phyloP scores from a whole-genome alignment of 2,329 filamentous ascomycete species.

The Boeremia lycopersici region DNA sequence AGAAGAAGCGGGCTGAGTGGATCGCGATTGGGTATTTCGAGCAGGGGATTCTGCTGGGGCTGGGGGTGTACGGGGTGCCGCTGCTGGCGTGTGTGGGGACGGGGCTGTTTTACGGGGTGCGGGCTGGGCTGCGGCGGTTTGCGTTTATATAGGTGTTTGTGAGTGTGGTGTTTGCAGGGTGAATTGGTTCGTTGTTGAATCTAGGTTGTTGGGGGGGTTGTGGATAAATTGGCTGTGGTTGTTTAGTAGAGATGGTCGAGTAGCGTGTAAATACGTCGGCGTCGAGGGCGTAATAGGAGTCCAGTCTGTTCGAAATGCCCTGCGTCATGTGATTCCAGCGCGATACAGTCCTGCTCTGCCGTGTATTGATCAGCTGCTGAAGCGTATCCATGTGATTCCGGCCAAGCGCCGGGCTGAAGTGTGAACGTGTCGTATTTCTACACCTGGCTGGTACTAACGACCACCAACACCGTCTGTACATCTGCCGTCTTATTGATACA shows the following conservation, averaged over 20 bases:
- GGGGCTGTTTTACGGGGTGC: conserved; percentile 32
- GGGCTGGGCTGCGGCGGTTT: conserved; percentile 28
- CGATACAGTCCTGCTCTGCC: no score
- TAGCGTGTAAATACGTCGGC: no score
- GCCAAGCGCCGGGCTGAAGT: background rate
- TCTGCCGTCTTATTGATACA: conserved; percentile 18
- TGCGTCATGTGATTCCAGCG: no score
- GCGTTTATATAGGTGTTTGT: conserved; percentile 16
- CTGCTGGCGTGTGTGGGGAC: conserved; percentile 37
- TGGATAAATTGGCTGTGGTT: no score
- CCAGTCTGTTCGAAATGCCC: no score
- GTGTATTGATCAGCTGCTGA: no score
- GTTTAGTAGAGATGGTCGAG: no score
- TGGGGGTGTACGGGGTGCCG: conserved; percentile 43
- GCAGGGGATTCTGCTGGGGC: conserved; percentile 44
- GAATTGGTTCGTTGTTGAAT: no score
- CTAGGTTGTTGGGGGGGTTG: no score
- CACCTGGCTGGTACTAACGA: background rate
- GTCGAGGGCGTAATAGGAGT: no score
- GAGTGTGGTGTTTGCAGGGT: no score
- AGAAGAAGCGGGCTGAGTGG: conserved; percentile 42
- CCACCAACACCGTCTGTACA: conserved; percentile 3
- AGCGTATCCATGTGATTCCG: no score
- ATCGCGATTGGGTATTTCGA: conserved; percentile 39
- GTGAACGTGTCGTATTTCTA: conserved; percentile 10